Base-by-base conservation (phyloP, 208 protist species). In the Wallacemonas sp. region DNA sequence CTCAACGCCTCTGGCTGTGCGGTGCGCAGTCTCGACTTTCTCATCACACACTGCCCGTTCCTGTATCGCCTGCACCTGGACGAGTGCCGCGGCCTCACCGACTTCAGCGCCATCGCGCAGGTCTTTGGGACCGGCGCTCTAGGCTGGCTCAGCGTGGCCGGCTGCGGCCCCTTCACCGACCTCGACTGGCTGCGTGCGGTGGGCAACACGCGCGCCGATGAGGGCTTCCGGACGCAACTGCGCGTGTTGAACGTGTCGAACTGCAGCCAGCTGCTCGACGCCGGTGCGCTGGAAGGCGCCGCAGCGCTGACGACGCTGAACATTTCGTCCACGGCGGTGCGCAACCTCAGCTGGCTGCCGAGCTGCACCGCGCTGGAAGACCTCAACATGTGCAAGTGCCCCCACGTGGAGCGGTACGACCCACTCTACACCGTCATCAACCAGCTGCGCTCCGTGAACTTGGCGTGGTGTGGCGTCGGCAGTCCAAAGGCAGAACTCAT, bases 311-410 rank as follows among this genome's bases (percentile, higher is more conserved):
- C 57, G 12, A 32, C 12, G 5, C 29, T 63, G 39, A 49, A 63
- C 38, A 27, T 63, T 36, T 63, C 57, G 11, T 32, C 24, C 36
- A 63, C 39, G 24, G 57, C 57, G 33, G 36, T 63, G 36, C 57
- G 57, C 11, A 36, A 63, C 39, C 23, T 63, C 5, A 44, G 57
- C 57, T 63, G 57, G 57, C 34, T 63, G 39, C 39, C 34, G 57
- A 63, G 17, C 57, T 63, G 57, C 57, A 26, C 21, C 21, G 57
- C 57, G 36, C 21, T 63, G 38, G 24, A 34, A 36, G 57, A 63
- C 14, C 39, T 63, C n/a, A 63, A 63, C 57, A 17, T 63, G 39
- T 44, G 36, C 38, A 46, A 49, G 26, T 63, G 57, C 39, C 41
- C 57, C 3, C 57, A 63, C 36, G 26, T 63, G 12, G 9, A 3